These are phyloP conservation scores for Laetiporus sulphureus DNA, from an alignment of 1,284 basidiomycete species.

Conservation along the genomic window DNA sequence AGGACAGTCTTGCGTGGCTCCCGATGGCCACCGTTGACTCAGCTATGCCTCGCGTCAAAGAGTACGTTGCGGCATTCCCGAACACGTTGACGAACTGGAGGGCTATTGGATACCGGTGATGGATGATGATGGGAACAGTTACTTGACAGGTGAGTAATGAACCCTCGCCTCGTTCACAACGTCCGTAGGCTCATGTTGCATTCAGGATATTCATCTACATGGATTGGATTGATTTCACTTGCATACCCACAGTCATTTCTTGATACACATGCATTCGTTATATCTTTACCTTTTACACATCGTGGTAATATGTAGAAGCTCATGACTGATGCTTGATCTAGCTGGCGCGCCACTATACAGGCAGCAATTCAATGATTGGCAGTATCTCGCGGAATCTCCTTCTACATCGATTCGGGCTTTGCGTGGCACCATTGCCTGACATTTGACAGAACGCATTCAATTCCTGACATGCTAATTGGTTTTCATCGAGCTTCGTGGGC, in stretches of 20 bases:
- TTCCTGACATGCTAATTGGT: too few relatives aligned
- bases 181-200: neutral
- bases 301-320: too few relatives aligned
- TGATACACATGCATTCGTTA: neutral
- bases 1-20: neutral
- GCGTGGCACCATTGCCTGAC: too few relatives aligned
- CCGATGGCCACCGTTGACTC: neutral
- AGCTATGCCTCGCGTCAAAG: neutral
- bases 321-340: too few relatives aligned
- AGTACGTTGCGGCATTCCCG: neutral
- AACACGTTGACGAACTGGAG: neutral
- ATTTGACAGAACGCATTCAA: too few relatives aligned
- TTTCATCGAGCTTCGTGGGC: too few relatives aligned
- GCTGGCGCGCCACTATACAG: too few relatives aligned
- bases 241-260: neutral
- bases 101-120: neutral
- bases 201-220: too few relatives aligned
- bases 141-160: neutral
- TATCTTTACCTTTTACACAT: too few relatives aligned
- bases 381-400: too few relatives aligned
- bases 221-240: neutral
- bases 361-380: too few relatives aligned
- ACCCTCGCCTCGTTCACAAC: neutral
- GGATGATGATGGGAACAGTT: neutral
- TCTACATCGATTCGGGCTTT: too few relatives aligned